These are phyloP conservation scores for Hypoxylon sp. DNA, from an alignment of 2,329 filamentous ascomycete genomes.

Conservation along the genomic window DNA sequence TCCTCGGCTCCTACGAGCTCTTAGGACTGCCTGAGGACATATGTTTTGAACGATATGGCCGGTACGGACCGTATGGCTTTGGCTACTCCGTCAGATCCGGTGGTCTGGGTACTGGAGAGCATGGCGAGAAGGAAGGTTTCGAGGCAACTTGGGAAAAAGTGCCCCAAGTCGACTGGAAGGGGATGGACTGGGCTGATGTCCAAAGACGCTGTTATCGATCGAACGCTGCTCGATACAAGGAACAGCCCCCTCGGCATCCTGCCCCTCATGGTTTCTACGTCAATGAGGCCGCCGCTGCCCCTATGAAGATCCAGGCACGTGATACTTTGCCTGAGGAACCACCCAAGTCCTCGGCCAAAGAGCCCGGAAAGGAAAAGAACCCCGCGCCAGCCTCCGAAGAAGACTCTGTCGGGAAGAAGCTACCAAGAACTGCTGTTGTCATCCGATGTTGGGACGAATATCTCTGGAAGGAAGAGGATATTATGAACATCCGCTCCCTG, in stretches of 20 bases:
- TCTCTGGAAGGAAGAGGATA: conserved; percentile 82
- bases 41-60: conserved; percentile 93
- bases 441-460: conserved; percentile 88
- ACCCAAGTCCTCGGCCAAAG: conserved; percentile 25
- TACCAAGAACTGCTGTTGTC: conserved; percentile 80
- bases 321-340: conserved; percentile 45
- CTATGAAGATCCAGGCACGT: conserved; percentile 48
- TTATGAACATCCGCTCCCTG: conserved; percentile 85
- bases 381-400: conserved; percentile 36
- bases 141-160: conserved; percentile 81
- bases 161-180: conserved; percentile 81
- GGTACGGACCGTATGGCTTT: conserved; percentile 89
- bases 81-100: conserved; percentile 86
- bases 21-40: conserved; percentile 85
- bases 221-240: conserved; percentile 79
- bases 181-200: conserved; percentile 83
- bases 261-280: conserved; percentile 68
- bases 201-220: conserved; percentile 80
- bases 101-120: conserved; percentile 86
- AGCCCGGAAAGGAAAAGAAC: conserved; percentile 45
- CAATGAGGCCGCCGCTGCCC: conserved; percentile 54
- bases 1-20: conserved; percentile 88
- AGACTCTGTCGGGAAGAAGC: conserved; percentile 46
- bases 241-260: conserved; percentile 58
- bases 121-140: conserved; percentile 86